A percentile compares a stretch with the other conserved stretches of the same genome.
These are phyloP conservation scores for Coemansia sp. DNA, from an alignment of 192 early-diverging fungal species.

Conservation along the genomic window DNA sequence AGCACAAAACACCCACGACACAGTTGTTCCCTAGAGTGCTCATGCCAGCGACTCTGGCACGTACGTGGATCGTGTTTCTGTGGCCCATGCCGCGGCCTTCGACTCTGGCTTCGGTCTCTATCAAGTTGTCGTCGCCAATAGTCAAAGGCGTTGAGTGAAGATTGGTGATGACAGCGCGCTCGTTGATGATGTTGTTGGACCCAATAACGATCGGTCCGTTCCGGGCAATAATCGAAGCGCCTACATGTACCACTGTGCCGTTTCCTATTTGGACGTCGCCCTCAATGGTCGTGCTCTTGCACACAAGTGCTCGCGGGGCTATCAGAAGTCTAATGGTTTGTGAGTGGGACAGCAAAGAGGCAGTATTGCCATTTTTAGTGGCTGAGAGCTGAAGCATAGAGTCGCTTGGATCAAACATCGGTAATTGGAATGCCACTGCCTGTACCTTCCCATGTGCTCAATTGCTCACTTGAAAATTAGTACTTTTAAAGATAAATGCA, in stretches of 20 bases:
- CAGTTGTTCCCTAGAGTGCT: conserved; percentile 52
- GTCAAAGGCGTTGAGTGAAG: conserved; percentile 31
- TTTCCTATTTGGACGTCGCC: conserved; percentile 48
- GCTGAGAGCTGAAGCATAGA: background rate
- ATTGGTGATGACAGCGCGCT: conserved; percentile 42
- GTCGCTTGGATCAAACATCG: background rate
- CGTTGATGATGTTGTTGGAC: conserved; percentile 49
- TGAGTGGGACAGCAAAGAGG: background rate
- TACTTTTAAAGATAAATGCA: background rate
- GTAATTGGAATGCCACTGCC: background rate
- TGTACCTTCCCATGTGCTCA: conserved; percentile 32
- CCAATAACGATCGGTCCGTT: conserved; percentile 52
- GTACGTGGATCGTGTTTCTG: conserved; percentile 37
- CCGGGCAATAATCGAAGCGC: conserved; percentile 46
- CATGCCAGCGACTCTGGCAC: conserved; percentile 24
- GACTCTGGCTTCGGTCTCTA: conserved; percentile 42
- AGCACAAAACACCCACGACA: conserved; percentile 39
- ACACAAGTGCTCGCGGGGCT: conserved; percentile 45
- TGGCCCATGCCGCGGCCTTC: conserved; percentile 49
- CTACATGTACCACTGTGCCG: conserved; percentile 48
- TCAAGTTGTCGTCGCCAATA: conserved; percentile 48
- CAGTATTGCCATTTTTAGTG: background rate
- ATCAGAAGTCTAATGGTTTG: conserved; percentile 34
- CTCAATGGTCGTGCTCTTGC: conserved; percentile 42
- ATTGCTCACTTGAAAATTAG: background rate